A percentile compares a stretch with the other conserved stretches of the same genome.
phyloP scores from a whole-genome alignment of 2,329 filamentous ascomycete species.

The Trichoderma sp. region DNA sequence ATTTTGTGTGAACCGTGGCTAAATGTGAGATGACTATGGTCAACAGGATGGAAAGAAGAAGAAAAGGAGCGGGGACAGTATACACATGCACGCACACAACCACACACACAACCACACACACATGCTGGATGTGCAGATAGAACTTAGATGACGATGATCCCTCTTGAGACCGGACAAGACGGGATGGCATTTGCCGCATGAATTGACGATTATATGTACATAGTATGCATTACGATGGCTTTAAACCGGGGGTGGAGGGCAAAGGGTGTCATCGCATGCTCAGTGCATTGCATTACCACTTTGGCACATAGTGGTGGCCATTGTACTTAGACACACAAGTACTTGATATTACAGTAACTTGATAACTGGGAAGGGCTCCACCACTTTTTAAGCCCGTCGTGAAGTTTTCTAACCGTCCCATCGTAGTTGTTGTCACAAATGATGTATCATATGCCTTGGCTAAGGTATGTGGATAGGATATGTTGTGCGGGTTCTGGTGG shows the following conservation, averaged over 20 bases:
- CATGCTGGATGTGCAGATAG: slow-evolving; percentile 13
- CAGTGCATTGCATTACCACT: neutral
- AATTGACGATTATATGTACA: slow-evolving; percentile 13
- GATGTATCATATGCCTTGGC: slow-evolving; percentile 10
- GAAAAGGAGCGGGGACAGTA: neutral
- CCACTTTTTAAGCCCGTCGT: neutral
- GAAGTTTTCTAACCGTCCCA: neutral
- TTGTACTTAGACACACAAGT: neutral
- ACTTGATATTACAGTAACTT: neutral
- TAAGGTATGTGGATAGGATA: neutral
- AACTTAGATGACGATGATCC: slow-evolving; percentile 22
- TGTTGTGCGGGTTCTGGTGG: neutral
- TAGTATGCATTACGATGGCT: neutral
- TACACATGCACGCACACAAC: neutral
- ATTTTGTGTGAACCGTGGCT: neutral
- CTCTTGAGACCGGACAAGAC: slow-evolving; percentile 14
- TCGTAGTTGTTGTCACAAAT: neutral
- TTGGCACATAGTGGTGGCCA: neutral
- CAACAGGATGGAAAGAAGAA: neutral
- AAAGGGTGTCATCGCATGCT: neutral
- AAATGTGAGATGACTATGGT: slow-evolving; percentile 14
- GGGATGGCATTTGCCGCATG: slow-evolving; percentile 17
- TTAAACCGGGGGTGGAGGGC: neutral
- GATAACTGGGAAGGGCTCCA: neutral
- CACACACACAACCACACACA: neutral